Base-by-base conservation (phyloP, 2,329 filamentous ascomycete species). In the Pseudogymnoascus sp. region DNA sequence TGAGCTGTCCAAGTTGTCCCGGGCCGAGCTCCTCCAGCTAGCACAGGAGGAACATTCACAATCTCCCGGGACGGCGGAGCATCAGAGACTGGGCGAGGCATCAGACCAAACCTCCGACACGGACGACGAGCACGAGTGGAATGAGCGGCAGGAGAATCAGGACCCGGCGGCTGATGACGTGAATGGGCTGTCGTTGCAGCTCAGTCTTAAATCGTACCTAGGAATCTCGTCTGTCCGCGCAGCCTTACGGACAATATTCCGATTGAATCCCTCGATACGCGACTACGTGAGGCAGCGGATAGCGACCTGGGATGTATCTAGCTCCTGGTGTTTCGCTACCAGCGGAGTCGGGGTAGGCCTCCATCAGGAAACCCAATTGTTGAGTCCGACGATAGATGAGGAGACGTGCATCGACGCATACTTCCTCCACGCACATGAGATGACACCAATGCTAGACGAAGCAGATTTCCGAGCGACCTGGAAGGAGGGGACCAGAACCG, bases 381-480 rank as follows among this genome's bases (percentile, higher is more conserved):
- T 42, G 28, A 59, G 46, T 23, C 62, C 62, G 11, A 59, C 53
- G 18, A 31, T 37, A 6, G 50, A 65, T 40, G 61, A 63, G 11
- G 18, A 28, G 36, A 50, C 23, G 11, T 56, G 28, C 28, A 53
- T 63, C 37, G 23, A 64, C 50, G 64, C 62, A 10, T 65, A 64
- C 31, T 65, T 65, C 34, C 25, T 25, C 11, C 62, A 62, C 34
- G 36, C 61, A 7, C 64, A 65, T 40, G 31, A 31, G 18, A 62
- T 38, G 28, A 65, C 56, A 11, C 64, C 64, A 21, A 59, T 65
- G 12, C 16, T 65, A 14, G 62, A 65, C 36, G 62, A 65, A 38
- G 36, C 14, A 21, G 42, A 34, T n/a, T 64, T 64, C 34, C 42
- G 59, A 6, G 36, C 59, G 4, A 63, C 34, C 16, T 53, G 53